Conservation (phyloP, 495 filamentous ascomycete genomes). For the Xylaria castorea region DNA sequence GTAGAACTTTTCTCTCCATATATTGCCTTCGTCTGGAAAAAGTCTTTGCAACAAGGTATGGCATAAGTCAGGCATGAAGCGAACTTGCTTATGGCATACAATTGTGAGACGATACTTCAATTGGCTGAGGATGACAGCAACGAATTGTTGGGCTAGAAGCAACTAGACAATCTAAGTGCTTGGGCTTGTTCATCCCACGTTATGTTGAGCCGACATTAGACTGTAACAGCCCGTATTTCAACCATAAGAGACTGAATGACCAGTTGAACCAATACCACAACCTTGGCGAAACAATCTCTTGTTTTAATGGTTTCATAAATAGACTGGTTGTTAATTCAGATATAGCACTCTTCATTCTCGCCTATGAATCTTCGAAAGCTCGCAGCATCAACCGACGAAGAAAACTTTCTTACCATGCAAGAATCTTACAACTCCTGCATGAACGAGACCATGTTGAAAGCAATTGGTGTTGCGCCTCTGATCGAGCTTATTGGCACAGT, state of each 20-base stretch:
- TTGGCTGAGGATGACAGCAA: background rate
- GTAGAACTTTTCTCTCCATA: constrained; percentile 17
- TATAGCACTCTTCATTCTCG: constrained; percentile 54
- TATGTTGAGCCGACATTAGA: background rate
- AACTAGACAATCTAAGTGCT: background rate
- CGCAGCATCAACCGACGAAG: constrained; percentile 52
- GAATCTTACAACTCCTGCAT: constrained; percentile 69
- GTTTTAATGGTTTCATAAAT: background rate
- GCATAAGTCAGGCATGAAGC: background rate
- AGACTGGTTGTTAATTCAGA: constrained; percentile 26
- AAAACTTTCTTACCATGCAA: constrained; percentile 72
- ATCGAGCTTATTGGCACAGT: constrained; percentile 49
- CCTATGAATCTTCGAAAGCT: constrained; percentile 46
- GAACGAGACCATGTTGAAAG: constrained; percentile 60
- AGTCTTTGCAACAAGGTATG: background rate
- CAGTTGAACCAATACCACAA: background rate
- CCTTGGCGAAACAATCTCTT: background rate
- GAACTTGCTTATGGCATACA: background rate
- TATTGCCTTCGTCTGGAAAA: background rate
- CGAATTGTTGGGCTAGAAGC: background rate
- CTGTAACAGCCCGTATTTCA: background rate
- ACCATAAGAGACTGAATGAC: background rate
- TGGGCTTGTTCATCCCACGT: background rate
- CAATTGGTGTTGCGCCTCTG: constrained; percentile 63
- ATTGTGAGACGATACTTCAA: background rate